Base-by-base conservation (phyloP, 495 filamentous ascomycete species). In the Usnea hakonensis region DNA sequence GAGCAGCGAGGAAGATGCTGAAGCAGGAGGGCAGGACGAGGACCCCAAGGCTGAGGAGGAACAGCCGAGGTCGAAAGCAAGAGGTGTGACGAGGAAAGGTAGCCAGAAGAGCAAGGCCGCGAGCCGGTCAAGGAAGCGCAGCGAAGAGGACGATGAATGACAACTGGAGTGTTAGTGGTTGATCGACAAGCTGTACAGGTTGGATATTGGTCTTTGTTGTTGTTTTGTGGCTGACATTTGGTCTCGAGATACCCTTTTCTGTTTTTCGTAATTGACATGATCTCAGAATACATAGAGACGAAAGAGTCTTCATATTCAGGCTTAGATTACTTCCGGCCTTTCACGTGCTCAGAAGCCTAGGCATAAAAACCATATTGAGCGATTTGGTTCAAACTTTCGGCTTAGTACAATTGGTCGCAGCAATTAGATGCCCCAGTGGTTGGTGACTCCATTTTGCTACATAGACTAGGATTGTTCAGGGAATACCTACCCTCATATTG, bases 131-230 rank as follows among this genome's bases (percentile, higher is more conserved):
- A 32, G 40, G 5, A 32, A n/a, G 28, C 43, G 60, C 66, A 71
- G 62, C 60, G 66, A 66, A 55, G 72, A 74, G 32, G 65, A 64
- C 6, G 46, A 60, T 17, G 53, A 38, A 54, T n/a, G 37, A 21
- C 14, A 30, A 17, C 6, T 23, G 4, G 14, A 2, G 2, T 41
- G n/a, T 19, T 41, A 11, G 19, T 38, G n/a, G 4, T 37, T 19
- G 6, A 1, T 41, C 1, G 40, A 9, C 3, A 2, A 5, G 26
- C 6, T 46, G 33, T 28, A 28, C 37, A 40, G n/a, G 16, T 40
- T 40, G 44, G 14, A 41, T 53, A 5, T 33, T 40, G 46, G 35
- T 30, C 14, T 17, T 1, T 28, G 23, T n/a, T 33, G 7, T 38
- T 5, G 23, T 57, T 16, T 32, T 28, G 23, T 5, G 36, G 16